Conservation (phyloP, 768 basidiomycete species). For the Gelatoporia subvermispora region DNA sequence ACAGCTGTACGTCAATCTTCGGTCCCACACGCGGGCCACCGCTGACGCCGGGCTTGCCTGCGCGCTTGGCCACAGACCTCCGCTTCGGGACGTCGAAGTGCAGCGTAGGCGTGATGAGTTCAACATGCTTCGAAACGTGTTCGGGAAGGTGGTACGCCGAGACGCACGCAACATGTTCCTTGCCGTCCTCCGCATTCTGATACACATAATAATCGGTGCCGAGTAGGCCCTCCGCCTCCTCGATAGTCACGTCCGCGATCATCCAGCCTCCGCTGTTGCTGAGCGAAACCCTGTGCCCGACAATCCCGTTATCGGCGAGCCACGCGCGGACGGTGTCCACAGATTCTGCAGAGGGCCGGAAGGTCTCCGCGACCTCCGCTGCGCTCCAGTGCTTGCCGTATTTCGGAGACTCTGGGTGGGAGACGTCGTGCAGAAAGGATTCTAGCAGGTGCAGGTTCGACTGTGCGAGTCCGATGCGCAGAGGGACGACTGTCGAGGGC, state of each 20-base stretch:
- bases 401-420: constrained; percentile 44
- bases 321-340: constrained; percentile 39
- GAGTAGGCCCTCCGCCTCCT: constrained; percentile 41
- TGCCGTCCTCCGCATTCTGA: constrained; percentile 33
- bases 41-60: constrained; percentile 1
- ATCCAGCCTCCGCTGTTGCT: constrained; percentile 42
- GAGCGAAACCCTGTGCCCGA: constrained; percentile 32
- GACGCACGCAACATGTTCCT: constrained; percentile 51
- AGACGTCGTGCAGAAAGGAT: constrained; percentile 42
- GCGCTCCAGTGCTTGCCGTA: constrained; percentile 50
- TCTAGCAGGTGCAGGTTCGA: constrained; percentile 41
- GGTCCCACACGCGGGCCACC: constrained; percentile 27
- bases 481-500: constrained; percentile 33
- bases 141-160: constrained; percentile 61
- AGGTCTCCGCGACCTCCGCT: constrained; percentile 38
- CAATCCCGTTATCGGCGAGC: constrained; percentile 39
- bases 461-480: constrained; percentile 47
- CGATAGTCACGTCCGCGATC: constrained; percentile 34
- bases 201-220: constrained; percentile 53
- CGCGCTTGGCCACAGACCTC: constrained; percentile 33
- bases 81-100: constrained; percentile 51
- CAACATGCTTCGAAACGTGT: constrained; percentile 52
- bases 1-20: background rate
- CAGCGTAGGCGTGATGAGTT: constrained; percentile 68
- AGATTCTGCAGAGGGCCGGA: constrained; percentile 39